Evolutionary conservation across 768 basidiomycete species (phyloP).

Genomic region (Russula ochroleuca): DNA sequence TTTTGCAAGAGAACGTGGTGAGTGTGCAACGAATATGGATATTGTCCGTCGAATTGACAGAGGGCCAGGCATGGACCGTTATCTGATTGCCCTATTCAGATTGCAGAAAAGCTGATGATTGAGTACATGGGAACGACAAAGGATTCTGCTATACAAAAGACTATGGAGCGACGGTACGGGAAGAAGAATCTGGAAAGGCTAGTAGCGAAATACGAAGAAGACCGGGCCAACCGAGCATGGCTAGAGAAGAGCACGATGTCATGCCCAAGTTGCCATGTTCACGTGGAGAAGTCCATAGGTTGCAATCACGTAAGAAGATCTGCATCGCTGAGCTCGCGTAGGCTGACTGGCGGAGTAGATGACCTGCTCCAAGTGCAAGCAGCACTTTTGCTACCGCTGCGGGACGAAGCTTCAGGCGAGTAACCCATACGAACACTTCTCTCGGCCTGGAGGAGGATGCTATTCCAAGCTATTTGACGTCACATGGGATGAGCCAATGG

Average conservation of each 20-base stretch:
- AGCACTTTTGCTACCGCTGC: slow-evolving; percentile 83
- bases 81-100: slow-evolving; percentile 61
- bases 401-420: slow-evolving; percentile 46
- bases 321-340: neutral
- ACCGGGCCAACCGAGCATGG: slow-evolving; percentile 71
- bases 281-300: slow-evolving; percentile 71
- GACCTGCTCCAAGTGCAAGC: slow-evolving; percentile 68
- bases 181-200: slow-evolving; percentile 55
- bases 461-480: slow-evolving; percentile 66
- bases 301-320: slow-evolving; percentile 72
- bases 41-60: neutral
- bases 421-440: slow-evolving; percentile 70
- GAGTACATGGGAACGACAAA: slow-evolving; percentile 62
- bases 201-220: slow-evolving; percentile 63
- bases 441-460: slow-evolving; percentile 47
- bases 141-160: slow-evolving; percentile 44
- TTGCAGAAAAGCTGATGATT: slow-evolving; percentile 58
- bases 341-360: slow-evolving; percentile 45
- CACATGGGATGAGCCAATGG: slow-evolving; percentile 41
- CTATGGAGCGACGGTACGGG: slow-evolving; percentile 64
- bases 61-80: slow-evolving; percentile 73
- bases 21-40: slow-evolving; percentile 25
- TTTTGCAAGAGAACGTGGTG: slow-evolving; percentile 81
- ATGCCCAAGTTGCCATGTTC: slow-evolving; percentile 69
- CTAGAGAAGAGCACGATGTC: slow-evolving; percentile 60